Evolutionary conservation across 495 filamentous ascomycete species (phyloP), one percentile per base, ranked within the genome.

Genomic region (Neurospora sp.): DNA sequence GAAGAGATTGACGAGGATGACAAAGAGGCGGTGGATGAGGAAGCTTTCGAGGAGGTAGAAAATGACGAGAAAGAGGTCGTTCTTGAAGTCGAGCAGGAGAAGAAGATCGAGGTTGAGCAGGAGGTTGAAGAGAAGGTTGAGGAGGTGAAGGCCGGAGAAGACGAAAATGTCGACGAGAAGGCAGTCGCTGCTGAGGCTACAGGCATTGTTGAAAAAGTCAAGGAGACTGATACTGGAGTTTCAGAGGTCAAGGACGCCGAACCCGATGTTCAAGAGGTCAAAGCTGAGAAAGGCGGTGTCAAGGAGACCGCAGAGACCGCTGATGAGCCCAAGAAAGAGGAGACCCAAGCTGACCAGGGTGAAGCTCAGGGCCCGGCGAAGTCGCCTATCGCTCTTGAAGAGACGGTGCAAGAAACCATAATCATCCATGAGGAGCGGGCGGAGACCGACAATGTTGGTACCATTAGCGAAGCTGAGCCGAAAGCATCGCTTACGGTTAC

Each of bases 91-190:
- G 70, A 73, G 54, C 72, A 71, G 42, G 75, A 76, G 69, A 66
- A 44, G 27, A 73, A 69, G 39, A 60, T 41, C 31, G 73, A 70
- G 18, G 74, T 49, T 16, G 44, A 7, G 14, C 74, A 75, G 23
- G 31, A 76, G 42, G 73, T 75, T 31, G 75, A 73, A 27, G 73
- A 79, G 62, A 71, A 71, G 70, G 27, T 10, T 11, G 54, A 44
- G 31, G 74, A 37, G 11, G 31, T 2, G 31, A 31, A 40, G 0
- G n/a, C 18, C 0, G 40, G 1, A 20, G 38, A 37, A 16, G 38
- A 39, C 2, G 18, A 5, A 60, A 62, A 18, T 14, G 9, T 18
- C 10, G 42, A 66, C 27, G 6, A 66, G 12, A 66, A 38, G 1
- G 18, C 44, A 0, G 14, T 60, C 31, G 7, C 20, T 20, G 1